Evolutionary conservation across 139 green algal genomes (phyloP), one percentile per base, ranked within the genome.

Genomic region (Micractinium conductrix): DNA sequence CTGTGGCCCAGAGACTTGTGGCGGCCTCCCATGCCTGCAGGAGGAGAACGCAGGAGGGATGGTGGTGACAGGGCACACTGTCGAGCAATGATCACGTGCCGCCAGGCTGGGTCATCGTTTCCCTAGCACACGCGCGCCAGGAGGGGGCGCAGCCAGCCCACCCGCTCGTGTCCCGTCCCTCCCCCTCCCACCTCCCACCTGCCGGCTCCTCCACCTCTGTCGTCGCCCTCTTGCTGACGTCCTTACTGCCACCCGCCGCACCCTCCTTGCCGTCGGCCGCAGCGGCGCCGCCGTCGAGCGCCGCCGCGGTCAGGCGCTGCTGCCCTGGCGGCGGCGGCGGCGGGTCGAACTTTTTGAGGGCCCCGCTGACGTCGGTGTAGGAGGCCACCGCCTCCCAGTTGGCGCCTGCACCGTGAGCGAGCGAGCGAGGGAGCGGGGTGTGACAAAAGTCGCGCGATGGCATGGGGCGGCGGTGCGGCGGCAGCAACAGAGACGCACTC

Each of bases 341-440:
- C 21, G 76, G 76, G 58, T 82, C 76, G 17, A 82, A 82, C 76
- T 82, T 82, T 4, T 43, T 82, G 7, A 82, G 58, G 4, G 76
- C 76, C 37, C 42, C 67, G 42, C 72, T 74, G 19, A 94, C 55
- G 69, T 93, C 87, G 10, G 92, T 90, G 35, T 84, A 90, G 21
- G 83, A 42, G 14, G 84, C 80, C 21, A 96, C 93, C 0, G 90
- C 91, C 19, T 79, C 55, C 94, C 94, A 97, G 87, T 97, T 91
- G 24, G 94, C 93, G 0, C 93, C 94, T 81, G 88, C 26, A 91
- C 30, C n/a, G n/a, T n/a, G n/a, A n/a, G n/a, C n/a, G n/a, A n/a
- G n/a, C n/a, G n/a, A n/a, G n/a, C n/a, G n/a, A n/a, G n/a, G n/a
- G n/a, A n/a, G n/a, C n/a, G n/a, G n/a, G n/a, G n/a, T n/a, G n/a